Percentiles rank a stretch among this genome's conserved stretches.
Conservation (phyloP, 139 green algal genomes). For the Chlamydomonas applanata region DNA sequence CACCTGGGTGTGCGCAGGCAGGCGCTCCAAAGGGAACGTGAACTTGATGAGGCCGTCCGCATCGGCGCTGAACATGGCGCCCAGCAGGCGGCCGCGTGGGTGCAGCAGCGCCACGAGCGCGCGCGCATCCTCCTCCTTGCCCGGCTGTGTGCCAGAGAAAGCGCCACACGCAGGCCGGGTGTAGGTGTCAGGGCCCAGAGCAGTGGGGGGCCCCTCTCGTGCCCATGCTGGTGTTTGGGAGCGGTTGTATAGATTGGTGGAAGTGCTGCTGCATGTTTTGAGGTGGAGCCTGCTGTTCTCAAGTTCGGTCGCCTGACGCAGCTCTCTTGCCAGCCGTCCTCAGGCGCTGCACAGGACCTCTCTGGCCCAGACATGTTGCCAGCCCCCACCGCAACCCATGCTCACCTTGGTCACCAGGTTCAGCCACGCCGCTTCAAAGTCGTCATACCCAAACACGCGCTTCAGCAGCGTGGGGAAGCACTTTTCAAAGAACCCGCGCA, state of each 20-base stretch:
- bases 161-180: neutral
- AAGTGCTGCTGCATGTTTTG: too few species aligned
- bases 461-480: constrained; percentile 75
- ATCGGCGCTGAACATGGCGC: constrained; percentile 69
- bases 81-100: constrained; percentile 68
- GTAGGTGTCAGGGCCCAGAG: too few species aligned
- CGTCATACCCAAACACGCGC: constrained; percentile 74
- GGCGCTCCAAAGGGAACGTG: constrained; percentile 71
- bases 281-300: too few species aligned
- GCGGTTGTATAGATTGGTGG: too few species aligned
- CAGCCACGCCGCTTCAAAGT: constrained; percentile 68
- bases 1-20: constrained; percentile 79
- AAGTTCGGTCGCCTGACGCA: too few species aligned
- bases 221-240: too few species aligned
- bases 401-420: constrained; percentile 56
- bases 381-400: too few species aligned
- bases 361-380: too few species aligned
- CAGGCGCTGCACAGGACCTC: too few species aligned
- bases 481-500: constrained; percentile 79
- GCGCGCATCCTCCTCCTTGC: constrained; percentile 53
- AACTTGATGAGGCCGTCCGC: constrained; percentile 70
- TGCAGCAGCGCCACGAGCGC: constrained; percentile 61
- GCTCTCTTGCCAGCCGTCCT: neutral
- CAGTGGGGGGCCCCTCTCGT: too few species aligned
- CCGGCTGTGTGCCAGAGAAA: too few species aligned